Conservation (phyloP, 495 filamentous ascomycete genomes). For the Penicillium steckii region DNA sequence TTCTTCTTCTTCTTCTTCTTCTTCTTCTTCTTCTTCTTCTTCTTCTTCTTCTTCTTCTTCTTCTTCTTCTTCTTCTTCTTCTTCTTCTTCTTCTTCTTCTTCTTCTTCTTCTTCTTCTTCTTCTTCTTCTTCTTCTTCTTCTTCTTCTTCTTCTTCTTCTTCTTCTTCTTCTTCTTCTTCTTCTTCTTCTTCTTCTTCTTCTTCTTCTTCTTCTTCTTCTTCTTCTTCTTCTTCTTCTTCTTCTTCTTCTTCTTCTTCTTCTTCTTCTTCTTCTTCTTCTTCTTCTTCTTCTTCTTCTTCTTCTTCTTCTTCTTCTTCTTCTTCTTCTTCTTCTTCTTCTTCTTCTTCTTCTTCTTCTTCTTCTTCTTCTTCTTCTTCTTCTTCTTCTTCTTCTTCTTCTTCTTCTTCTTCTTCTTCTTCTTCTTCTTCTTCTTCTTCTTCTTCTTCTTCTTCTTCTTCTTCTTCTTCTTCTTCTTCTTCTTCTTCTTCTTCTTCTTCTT, state of each 20-base stretch:
- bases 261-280: background rate
- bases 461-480: background rate
- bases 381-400: background rate
- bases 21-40: background rate
- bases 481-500: background rate
- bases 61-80: background rate
- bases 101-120: background rate
- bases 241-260: too few species aligned
- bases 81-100: background rate
- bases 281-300: background rate
- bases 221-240: background rate
- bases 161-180: background rate
- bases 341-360: background rate
- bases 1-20: background rate
- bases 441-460: background rate
- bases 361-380: background rate
- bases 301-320: background rate
- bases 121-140: background rate
- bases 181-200: background rate
- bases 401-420: background rate
- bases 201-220: background rate
- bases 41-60: background rate
- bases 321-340: background rate
- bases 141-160: background rate
- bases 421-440: background rate